Conservation (phyloP, 345 rosid genomes). For the Hibiscus syriacus region DNA sequence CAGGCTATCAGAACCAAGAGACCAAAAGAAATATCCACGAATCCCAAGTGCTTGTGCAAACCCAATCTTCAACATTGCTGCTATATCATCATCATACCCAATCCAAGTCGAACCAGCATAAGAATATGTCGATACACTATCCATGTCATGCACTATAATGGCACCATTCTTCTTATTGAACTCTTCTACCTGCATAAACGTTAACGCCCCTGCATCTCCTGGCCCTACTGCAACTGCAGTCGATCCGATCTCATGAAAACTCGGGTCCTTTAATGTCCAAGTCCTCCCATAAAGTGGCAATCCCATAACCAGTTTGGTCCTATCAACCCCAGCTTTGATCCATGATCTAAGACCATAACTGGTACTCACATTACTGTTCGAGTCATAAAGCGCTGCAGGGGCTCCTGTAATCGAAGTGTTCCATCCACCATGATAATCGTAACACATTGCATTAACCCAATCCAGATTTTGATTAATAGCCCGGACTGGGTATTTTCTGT, state of each 20-base stretch:
- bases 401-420: slow-evolving; percentile 33
- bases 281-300: slow-evolving; percentile 42
- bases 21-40: slow-evolving; percentile 69
- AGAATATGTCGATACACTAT: slow-evolving; percentile 38
- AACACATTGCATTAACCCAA: slow-evolving; percentile 45
- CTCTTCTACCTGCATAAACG: background rate
- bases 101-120: slow-evolving; percentile 31
- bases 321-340: slow-evolving; percentile 29
- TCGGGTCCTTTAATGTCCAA: slow-evolving; percentile 45
- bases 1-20: slow-evolving; percentile 24
- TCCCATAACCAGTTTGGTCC: slow-evolving; percentile 38
- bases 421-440: slow-evolving; percentile 46
- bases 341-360: slow-evolving; percentile 43
- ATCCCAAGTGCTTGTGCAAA: slow-evolving; percentile 43
- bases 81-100: slow-evolving; percentile 31
- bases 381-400: slow-evolving; percentile 37
- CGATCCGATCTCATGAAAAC: slow-evolving; percentile 28
- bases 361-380: slow-evolving; percentile 39
- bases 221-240: slow-evolving; percentile 32
- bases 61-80: slow-evolving; percentile 27
- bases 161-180: slow-evolving; percentile 15
- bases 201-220: slow-evolving; percentile 8
- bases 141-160: slow-evolving; percentile 26
- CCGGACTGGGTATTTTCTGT: slow-evolving; percentile 25
- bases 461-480: slow-evolving; percentile 29